Base-by-base conservation (phyloP, 306 rosid genomes). In the Trifolium repens region DNA sequence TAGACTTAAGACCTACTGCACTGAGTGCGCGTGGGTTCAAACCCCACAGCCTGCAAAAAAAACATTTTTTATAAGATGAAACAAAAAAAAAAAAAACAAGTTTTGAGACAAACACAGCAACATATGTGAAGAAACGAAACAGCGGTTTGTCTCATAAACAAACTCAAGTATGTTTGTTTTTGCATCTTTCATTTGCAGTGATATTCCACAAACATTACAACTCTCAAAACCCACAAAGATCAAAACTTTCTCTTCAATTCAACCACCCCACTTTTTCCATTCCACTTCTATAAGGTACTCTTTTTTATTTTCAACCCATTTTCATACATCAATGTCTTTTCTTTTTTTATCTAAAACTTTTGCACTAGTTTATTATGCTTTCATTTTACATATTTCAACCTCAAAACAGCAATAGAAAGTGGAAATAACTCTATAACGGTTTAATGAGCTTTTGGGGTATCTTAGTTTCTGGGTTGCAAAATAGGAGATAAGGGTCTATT, bases 281-380 rank as follows among this genome's bases (percentile, higher is more conserved):
- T 64, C 17, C 72, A 54, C 61, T 54, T 5, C 54, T 67, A 13
- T 30, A 14, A 84, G 87, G 87, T 84, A 16, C 61, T 52, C 30
- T 35, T 7, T 22, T 22, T 24, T 32, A 1, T 32, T 53, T 62
- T 42, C 42, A 39, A 39, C 11, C 27, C 15, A 47, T 39, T 67
- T 71, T 52, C 66, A 49, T 66, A 46, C 40, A 37, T 43, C 37
- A 67, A 7, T 39, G n/a, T 53, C 30, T 27, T 67, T 35, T 22
- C 4, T 47, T 32, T 22, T 55, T 60, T 5, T 12, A 12, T 26
- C 35, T 8, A 3, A 5, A 14, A 24, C 46, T 46, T 32, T 63
- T 79, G 68, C 76, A 40, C 39, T 44, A 70, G n/a, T 55, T 74
- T 4, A 30, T 62, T 44, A 16, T 26, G 64, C 44, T 32, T 64